These are phyloP conservation scores for Paramecium sexaurelia DNA, from an alignment of 73 alveolate species.

Conservation along the genomic window DNA sequence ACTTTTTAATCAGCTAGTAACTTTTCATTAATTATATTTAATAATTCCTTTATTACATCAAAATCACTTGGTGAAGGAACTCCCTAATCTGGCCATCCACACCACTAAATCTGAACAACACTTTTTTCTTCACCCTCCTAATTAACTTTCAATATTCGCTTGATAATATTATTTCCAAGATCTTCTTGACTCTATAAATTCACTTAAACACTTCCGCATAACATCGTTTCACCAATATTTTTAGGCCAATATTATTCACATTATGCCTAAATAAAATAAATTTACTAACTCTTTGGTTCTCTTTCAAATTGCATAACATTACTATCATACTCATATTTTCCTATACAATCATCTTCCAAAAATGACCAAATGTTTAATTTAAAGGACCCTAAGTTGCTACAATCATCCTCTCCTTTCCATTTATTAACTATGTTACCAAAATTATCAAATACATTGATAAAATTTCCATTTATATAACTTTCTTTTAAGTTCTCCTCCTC, in stretches of 20 bases:
- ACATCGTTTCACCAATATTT: constrained; percentile 66
- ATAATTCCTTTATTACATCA: constrained; percentile 55
- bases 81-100: constrained; percentile 95
- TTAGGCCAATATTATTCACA: constrained; percentile 93
- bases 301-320: constrained; percentile 89
- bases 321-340: constrained; percentile 83
- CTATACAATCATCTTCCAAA: constrained; percentile 95
- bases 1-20: constrained; percentile 68
- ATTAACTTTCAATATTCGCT: constrained; percentile 73
- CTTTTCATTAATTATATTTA: constrained; percentile 33
- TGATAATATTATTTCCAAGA: constrained; percentile 72
- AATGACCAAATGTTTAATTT: constrained; percentile 80
- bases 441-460: constrained; percentile 73
- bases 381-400: constrained; percentile 97
- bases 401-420: constrained; percentile 71
- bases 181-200: constrained; percentile 74
- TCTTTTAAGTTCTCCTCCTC: constrained; percentile 53
- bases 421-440: constrained; percentile 72
- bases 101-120: constrained; percentile 37
- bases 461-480: constrained; percentile 83
- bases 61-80: constrained; percentile 81
- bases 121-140: not conserved
- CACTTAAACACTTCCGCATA: constrained; percentile 65
- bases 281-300: constrained; percentile 84
- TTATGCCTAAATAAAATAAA: constrained; percentile 56